These are phyloP conservation scores for Dipodascopsis uninucleata DNA, from an alignment of 805 yeast species.

Conservation along the genomic window DNA sequence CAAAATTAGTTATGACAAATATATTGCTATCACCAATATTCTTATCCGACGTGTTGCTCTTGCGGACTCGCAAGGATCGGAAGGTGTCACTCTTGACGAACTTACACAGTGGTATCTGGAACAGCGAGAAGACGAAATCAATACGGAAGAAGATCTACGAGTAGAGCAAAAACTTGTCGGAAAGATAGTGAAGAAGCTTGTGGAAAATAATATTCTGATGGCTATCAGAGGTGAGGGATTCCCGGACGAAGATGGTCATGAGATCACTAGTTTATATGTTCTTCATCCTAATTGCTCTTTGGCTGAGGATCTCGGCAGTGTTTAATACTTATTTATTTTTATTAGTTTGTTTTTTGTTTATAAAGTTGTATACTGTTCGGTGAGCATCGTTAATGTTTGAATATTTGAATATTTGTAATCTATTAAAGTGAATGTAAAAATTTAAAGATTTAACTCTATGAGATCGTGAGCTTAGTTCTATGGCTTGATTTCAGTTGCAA, in stretches of 20 bases:
- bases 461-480: too few relatives aligned
- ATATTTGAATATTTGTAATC: too few relatives aligned
- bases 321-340: too few relatives aligned
- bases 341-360: too few relatives aligned
- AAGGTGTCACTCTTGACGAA: slow-evolving; percentile 63
- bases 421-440: too few relatives aligned
- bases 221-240: slow-evolving; percentile 49
- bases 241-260: slow-evolving; percentile 36
- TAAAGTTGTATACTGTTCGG: too few relatives aligned
- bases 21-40: slow-evolving; percentile 75
- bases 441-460: too few relatives aligned
- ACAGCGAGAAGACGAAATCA: slow-evolving; percentile 66
- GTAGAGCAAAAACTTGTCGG: slow-evolving; percentile 65
- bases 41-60: slow-evolving; percentile 65
- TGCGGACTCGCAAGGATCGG: slow-evolving; percentile 47
- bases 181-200: slow-evolving; percentile 79
- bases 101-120: slow-evolving; percentile 78
- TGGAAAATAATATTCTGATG: slow-evolving; percentile 80
- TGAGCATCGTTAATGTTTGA: too few relatives aligned
- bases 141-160: slow-evolving; percentile 66
- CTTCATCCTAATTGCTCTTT: slow-evolving; percentile 69
- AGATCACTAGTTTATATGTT: slow-evolving; percentile 41
- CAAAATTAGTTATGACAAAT: slow-evolving; percentile 78
- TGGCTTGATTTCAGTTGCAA: too few relatives aligned
- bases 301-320: slow-evolving; percentile 26